These are phyloP conservation scores for Pichia pseudocactophila DNA, from an alignment of 805 yeast species.

Conservation along the genomic window DNA sequence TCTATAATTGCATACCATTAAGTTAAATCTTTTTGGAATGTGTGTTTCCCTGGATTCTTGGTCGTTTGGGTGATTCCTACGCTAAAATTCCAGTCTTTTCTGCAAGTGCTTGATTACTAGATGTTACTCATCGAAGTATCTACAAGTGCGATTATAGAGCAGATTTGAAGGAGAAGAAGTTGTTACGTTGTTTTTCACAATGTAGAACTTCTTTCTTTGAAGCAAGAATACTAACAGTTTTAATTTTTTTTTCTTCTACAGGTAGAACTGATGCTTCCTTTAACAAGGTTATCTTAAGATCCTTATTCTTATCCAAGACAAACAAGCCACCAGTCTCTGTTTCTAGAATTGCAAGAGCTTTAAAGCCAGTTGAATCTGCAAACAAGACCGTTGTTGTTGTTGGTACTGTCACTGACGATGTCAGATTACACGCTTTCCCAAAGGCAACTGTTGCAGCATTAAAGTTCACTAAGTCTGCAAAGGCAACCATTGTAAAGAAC, in stretches of 20 bases:
- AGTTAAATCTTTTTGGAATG: background rate
- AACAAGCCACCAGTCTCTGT: constrained; percentile 99
- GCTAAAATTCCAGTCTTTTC: constrained; percentile 10
- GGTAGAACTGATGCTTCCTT: constrained; percentile 99
- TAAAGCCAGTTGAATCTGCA: constrained; percentile 73
- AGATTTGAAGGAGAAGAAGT: constrained; percentile 27
- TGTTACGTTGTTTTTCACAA: background rate
- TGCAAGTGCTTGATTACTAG: constrained; percentile 24
- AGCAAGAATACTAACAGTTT: constrained; percentile 15
- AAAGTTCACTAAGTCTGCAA: constrained; percentile 98
- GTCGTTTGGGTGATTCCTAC: constrained; percentile 1
- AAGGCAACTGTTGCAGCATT: constrained; percentile 98
- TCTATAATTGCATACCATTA: constrained; percentile 6
- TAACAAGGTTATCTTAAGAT: constrained; percentile 93
- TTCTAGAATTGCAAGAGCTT: constrained; percentile 80
- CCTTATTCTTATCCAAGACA: constrained; percentile 94
- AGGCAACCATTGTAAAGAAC: constrained; percentile 92
- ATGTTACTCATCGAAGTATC: background rate
- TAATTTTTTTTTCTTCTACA: constrained; percentile 15
- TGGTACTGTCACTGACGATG: constrained; percentile 98
- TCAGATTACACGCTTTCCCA: constrained; percentile 90
- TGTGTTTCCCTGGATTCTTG: background rate
- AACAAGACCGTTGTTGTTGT: constrained; percentile 94
- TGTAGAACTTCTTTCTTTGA: background rate
- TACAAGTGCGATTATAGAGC: constrained; percentile 40